Base-by-base conservation (phyloP, 768 basidiomycete species). In the Tricholoma flavovirens region DNA sequence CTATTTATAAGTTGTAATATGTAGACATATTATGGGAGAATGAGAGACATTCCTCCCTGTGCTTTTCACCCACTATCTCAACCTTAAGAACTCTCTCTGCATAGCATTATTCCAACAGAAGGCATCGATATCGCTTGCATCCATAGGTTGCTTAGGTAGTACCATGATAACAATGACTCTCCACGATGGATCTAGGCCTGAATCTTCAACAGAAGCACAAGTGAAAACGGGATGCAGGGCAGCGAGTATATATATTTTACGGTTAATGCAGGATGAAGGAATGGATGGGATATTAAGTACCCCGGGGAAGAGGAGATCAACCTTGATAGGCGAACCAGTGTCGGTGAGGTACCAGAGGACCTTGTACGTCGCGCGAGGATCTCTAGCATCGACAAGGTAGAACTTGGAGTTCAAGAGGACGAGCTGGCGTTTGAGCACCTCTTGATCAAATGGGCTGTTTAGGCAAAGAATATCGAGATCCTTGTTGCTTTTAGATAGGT, bases 391-490 rank as follows among this genome's bases (percentile, higher is more conserved):
- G 9, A 71, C 63, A 51, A 71, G 66, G 57, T 61, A 67, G 59
- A 73, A 73, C 0, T 58, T 58, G 14, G 54, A 9, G 60, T 73
- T 64, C 17, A 21, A 33, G 4, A 4, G 38, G 26, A 64, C 66
- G 14, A 77, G 61, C 32, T 65, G 53, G 4, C 36, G 51, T 52
- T 77, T 75, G 45, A 77, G 33, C 55, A 4, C 43, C 46, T 63
- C 75, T 69, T 59, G 62, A 60, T 19, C 51, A 19, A 49, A 50
- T 35, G 43, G 62, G 54, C 5, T 32, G 14, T 68, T 67, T 33
- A 74, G 61, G 15, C 73, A 69, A 33, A 73, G 61, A 5, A 76
- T 61, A 50, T 75, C 74, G 12, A 74, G 55, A 48, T 75, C 74
- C 75, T 75, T 12, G 12, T 33, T 43, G 29, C 11, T 17, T 10